Percentiles rank a stretch among this genome's conserved stretches.
Evolutionary conservation across 2,329 filamentous ascomycete species (phyloP).

Genomic region (Penicillium sp.): DNA sequence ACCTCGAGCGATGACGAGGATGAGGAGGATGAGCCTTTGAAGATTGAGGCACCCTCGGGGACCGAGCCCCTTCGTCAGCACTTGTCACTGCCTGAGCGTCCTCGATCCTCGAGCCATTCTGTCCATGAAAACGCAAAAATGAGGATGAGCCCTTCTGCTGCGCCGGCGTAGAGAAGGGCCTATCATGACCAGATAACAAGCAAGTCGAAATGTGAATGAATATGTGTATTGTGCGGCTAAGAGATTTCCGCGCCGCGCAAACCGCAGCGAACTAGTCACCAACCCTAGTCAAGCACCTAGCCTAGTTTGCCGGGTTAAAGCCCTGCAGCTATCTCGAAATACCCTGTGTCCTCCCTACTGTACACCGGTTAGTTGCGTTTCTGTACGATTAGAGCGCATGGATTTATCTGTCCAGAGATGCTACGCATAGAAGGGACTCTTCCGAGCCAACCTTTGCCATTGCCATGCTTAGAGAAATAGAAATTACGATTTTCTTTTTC

Average conservation of each 20-base stretch:
- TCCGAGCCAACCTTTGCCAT: neutral
- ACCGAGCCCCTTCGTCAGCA: constrained; percentile 11
- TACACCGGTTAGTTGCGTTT: neutral
- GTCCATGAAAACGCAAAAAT: constrained; percentile 10
- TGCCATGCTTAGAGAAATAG: neutral
- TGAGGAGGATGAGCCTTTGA: constrained; percentile 30
- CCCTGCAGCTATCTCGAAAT: neutral
- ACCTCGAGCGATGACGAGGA: constrained; percentile 40
- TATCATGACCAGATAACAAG: neutral
- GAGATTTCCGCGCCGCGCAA: neutral
- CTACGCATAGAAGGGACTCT: neutral
- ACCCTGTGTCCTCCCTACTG: neutral
- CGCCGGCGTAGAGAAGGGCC: constrained; percentile 9
- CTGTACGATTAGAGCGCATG: neutral
- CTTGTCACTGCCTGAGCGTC: constrained; percentile 17
- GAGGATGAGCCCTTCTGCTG: constrained; percentile 5
- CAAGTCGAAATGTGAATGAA: neutral
- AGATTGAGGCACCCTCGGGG: constrained; percentile 32
- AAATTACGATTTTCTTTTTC: neutral
- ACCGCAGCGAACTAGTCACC: neutral
- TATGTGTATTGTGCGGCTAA: neutral
- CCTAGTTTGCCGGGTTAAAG: neutral
- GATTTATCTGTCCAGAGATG: neutral
- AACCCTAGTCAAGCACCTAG: neutral
- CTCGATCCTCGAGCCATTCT: constrained; percentile 14